Percentiles rank a stretch among this genome's conserved stretches.
Conservation (phyloP, 495 filamentous ascomycete genomes). For the Chaetomium tenue region DNA sequence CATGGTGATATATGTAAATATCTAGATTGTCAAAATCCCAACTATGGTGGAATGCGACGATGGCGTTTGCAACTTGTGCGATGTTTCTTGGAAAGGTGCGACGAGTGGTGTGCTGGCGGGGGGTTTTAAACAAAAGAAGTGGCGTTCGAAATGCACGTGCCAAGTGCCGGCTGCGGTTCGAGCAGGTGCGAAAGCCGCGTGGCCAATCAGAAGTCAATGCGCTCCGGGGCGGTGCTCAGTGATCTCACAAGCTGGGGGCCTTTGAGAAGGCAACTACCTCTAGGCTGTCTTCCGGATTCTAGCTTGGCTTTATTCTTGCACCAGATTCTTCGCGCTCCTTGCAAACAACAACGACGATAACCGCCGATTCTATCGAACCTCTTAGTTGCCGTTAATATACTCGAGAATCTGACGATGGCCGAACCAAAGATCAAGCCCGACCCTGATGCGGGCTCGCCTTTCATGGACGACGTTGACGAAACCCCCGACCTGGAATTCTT, state of each 20-base stretch:
- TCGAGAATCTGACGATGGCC: conserved; percentile 34
- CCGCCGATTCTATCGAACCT: background rate
- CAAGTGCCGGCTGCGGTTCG: background rate
- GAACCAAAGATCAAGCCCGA: conserved; percentile 64
- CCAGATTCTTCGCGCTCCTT: background rate
- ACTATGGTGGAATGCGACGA: background rate
- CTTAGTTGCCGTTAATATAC: background rate
- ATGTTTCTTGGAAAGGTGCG: background rate
- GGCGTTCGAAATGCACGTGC: background rate
- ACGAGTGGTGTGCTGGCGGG: background rate
- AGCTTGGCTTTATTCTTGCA: no score
- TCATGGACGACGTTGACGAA: conserved; percentile 72
- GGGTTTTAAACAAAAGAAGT: background rate
- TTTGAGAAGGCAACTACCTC: background rate
- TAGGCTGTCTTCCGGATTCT: no score
- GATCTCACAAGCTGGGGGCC: conserved; percentile 3
- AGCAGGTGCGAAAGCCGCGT: background rate
- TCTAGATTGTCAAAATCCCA: background rate
- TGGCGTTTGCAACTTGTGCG: background rate
- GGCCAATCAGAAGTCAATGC: conserved; percentile 2
- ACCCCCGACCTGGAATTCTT: conserved; percentile 81
- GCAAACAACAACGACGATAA: background rate
- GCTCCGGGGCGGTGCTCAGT: background rate
- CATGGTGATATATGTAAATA: conserved; percentile 45
- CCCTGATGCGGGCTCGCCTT: conserved; percentile 61